phyloP scores from a whole-genome alignment of 2,329 filamentous ascomycete species.

The Triangularia verruculosa region DNA sequence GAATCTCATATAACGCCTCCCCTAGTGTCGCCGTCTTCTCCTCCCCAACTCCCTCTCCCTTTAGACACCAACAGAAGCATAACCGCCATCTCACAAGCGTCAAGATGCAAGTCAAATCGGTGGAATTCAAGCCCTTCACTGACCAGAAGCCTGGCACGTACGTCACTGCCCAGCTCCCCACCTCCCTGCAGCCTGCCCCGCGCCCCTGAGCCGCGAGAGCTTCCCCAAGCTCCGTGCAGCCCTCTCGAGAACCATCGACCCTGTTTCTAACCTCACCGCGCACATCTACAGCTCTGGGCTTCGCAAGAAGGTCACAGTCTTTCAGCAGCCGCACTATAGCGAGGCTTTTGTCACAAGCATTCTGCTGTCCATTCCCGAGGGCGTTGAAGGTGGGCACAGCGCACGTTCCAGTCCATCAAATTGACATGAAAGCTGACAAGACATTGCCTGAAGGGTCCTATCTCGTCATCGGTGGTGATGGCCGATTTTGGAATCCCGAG shows the following conservation, averaged over 20 bases:
- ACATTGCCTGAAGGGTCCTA: slow-evolving; percentile 54
- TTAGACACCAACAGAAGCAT: neutral
- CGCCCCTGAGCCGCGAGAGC: slow-evolving; percentile 4
- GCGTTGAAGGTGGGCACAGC: slow-evolving; percentile 65
- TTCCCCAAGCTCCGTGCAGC: neutral
- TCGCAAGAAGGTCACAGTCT: slow-evolving; percentile 97
- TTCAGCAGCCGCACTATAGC: slow-evolving; percentile 92
- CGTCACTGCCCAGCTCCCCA: slow-evolving; percentile 47
- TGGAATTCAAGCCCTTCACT: slow-evolving; percentile 79
- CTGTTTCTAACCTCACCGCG: neutral
- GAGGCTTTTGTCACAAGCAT: slow-evolving; percentile 95
- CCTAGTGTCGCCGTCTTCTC: neutral
- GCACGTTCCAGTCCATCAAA: neutral
- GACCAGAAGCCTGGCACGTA: slow-evolving; percentile 99
- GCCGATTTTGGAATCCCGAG: slow-evolving; percentile 95
- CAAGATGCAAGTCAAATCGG: slow-evolving; percentile 70
- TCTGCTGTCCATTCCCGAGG: slow-evolving; percentile 93
- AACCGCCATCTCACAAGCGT: neutral
- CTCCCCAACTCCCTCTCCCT: neutral
- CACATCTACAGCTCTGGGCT: slow-evolving; percentile 73
- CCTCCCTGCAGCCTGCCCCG: slow-evolving; percentile 28
- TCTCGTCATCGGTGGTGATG: slow-evolving; percentile 96
- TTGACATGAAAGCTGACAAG: slow-evolving; percentile 2
- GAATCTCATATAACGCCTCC: neutral
- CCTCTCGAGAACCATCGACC: neutral